phyloP scores from a whole-genome alignment of 495 filamentous ascomycete species.

The Platismatia glauca region DNA sequence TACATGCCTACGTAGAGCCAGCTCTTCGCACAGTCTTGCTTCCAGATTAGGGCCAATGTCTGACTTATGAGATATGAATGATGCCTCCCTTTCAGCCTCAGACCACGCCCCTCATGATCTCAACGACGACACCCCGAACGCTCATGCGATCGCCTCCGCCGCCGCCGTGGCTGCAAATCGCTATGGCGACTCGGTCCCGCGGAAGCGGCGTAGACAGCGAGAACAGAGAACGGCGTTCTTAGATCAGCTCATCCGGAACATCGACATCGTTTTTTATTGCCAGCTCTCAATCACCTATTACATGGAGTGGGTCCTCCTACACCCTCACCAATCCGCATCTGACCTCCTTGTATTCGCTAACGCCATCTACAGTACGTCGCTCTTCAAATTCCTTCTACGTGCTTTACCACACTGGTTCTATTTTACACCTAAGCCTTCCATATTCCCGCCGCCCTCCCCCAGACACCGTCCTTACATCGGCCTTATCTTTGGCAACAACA shows the following conservation, averaged over 20 bases:
- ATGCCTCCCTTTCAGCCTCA: conserved; percentile 17
- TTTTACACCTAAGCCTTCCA: conserved; percentile 68
- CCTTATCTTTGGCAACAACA: conserved; percentile 59
- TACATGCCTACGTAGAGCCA: not conserved
- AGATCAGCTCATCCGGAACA: conserved; percentile 56
- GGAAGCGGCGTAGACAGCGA: conserved; percentile 6
- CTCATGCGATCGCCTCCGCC: not conserved
- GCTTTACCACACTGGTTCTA: conserved; percentile 62
- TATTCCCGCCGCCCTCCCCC: conserved; percentile 59
- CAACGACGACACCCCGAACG: not conserved
- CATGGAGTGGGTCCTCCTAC: conserved; percentile 62
- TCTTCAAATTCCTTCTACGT: conserved; percentile 61
- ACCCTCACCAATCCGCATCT: not conserved
- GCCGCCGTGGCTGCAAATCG: not conserved
- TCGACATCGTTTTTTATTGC: conserved; percentile 75
- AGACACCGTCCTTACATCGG: conserved; percentile 57
- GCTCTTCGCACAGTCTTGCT: not conserved
- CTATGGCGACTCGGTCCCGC: not conserved
- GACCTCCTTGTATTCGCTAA: conserved; percentile 3
- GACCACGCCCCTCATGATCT: conserved; percentile 14
- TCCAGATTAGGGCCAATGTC: conserved; percentile 25
- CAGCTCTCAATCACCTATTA: conserved; percentile 79
- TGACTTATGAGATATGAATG: conserved; percentile 25
- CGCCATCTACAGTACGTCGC: conserved; percentile 54
- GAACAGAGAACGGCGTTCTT: conserved; percentile 50